Conservation (phyloP, 768 basidiomycete species). For the Amanita rimosa region DNA sequence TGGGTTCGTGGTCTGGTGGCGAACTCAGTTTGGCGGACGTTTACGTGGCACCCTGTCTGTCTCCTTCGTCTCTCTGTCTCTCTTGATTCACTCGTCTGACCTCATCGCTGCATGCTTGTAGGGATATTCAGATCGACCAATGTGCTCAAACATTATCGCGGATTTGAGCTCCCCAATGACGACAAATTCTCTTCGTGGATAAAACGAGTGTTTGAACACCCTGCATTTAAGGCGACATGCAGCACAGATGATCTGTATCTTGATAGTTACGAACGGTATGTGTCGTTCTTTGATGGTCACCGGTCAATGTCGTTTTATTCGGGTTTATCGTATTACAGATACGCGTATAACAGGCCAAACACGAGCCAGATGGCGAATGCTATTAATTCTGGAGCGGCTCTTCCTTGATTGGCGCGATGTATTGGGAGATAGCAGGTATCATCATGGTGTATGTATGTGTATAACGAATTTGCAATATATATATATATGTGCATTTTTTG, state of each 20-base stretch:
- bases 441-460: too few relatives aligned
- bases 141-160: slow-evolving; percentile 58
- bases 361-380: slow-evolving; percentile 12
- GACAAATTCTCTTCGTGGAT: slow-evolving; percentile 44
- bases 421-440: too few relatives aligned
- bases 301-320: slow-evolving; percentile 12
- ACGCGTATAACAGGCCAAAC: too few relatives aligned
- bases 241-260: slow-evolving; percentile 57
- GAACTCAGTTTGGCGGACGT: slow-evolving; percentile 55
- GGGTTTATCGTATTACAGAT: too few relatives aligned
- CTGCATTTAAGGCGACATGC: slow-evolving; percentile 55
- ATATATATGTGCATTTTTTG: too few relatives aligned
- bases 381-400: slow-evolving; percentile 51
- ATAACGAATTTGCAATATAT: too few relatives aligned
- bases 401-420: slow-evolving; percentile 34
- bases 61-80: too few relatives aligned
- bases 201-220: slow-evolving; percentile 42
- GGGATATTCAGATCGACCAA: slow-evolving; percentile 62
- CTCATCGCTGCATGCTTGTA: slow-evolving; percentile 26
- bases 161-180: slow-evolving; percentile 43
- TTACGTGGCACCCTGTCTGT: slow-evolving; percentile 37
- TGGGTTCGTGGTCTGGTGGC: slow-evolving; percentile 50
- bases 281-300: neutral
- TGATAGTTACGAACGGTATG: slow-evolving; percentile 39
- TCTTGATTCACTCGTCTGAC: slow-evolving; percentile 17